Evolutionary conservation across 495 filamentous ascomycete genomes (phyloP).

Genomic region (Pyrenula aspistea): DNA sequence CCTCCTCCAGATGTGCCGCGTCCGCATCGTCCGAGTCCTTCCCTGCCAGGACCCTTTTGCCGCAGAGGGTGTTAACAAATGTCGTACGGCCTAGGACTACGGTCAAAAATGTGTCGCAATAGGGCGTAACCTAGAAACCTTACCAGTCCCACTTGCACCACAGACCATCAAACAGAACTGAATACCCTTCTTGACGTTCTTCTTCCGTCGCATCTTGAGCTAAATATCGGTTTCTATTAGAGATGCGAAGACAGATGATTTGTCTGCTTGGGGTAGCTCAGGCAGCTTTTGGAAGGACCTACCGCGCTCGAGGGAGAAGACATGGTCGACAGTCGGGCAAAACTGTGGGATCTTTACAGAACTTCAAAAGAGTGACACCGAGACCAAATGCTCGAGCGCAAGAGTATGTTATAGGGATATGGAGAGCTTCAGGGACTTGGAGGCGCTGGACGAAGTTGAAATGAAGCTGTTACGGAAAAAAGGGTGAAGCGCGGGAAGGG

Average conservation of each 20-base stretch:
- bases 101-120: conserved; percentile 4
- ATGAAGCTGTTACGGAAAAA: conserved; percentile 1
- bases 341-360: conserved; percentile 3
- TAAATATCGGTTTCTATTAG: conserved; percentile 24
- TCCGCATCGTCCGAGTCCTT: conserved; percentile 85
- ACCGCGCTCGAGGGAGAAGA: conserved; percentile 51
- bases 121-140: conserved; percentile 15
- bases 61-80: conserved; percentile 98
- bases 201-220: conserved; percentile 98
- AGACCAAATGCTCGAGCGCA: background rate
- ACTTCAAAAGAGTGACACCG: background rate
- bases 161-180: conserved; percentile 99
- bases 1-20: conserved; percentile 87
- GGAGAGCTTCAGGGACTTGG: conserved; percentile 6
- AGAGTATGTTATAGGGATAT: background rate
- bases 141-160: conserved; percentile 96
- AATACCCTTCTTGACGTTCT: conserved; percentile 99
- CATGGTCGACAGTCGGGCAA: conserved; percentile 25
- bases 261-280: background rate
- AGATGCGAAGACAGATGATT: conserved; percentile 19
- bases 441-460: conserved; percentile 7
- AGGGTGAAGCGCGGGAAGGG: conserved; percentile 10
- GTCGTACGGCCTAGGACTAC: conserved; percentile 71
- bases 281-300: conserved; percentile 18
- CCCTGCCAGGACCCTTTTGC: conserved; percentile 75